phyloP scores from a whole-genome alignment of 108 stramenopile genomes.

The Skeletonema potamos region DNA sequence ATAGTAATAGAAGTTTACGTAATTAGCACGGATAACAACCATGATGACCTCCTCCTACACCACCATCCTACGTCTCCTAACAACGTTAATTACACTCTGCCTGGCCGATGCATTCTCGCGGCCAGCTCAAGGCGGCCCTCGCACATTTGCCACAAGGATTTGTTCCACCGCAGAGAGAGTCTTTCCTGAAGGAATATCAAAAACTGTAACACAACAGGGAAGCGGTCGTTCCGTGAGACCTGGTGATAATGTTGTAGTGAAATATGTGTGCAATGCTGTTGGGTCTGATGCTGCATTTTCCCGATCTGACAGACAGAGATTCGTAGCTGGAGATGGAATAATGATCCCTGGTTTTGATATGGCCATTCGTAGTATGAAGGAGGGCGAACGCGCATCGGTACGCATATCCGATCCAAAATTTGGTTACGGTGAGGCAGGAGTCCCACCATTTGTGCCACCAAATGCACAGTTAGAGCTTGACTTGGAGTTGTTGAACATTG shows the following conservation, averaged over 20 bases:
- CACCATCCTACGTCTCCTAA: slow-evolving; percentile 1
- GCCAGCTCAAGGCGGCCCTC: background rate
- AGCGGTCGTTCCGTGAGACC: slow-evolving; percentile 29
- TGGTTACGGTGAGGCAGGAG: slow-evolving; percentile 70
- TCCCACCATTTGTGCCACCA: slow-evolving; percentile 65
- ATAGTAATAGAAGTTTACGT: too few relatives aligned
- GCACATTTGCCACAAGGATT: background rate
- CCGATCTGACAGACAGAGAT: slow-evolving; percentile 31
- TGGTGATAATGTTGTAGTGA: slow-evolving; percentile 37
- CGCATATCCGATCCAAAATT: slow-evolving; percentile 62
- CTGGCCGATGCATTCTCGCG: slow-evolving; percentile 10
- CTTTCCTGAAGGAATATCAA: slow-evolving; percentile 39
- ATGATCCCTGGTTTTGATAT: slow-evolving; percentile 85
- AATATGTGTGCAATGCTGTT: slow-evolving; percentile 39
- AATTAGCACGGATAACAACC: too few relatives aligned
- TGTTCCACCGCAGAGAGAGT: slow-evolving; percentile 25
- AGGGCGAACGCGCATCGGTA: slow-evolving; percentile 69
- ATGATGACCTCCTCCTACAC: too few relatives aligned
- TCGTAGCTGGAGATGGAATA: slow-evolving; percentile 65
- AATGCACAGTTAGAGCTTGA: slow-evolving; percentile 66
- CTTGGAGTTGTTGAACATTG: slow-evolving; percentile 59
- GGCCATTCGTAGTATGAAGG: slow-evolving; percentile 67
- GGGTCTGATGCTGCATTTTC: slow-evolving; percentile 28
- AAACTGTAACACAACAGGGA: slow-evolving; percentile 36
- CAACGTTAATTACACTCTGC: background rate